Evolutionary conservation across 225 moss, liverwort and hornwort species (phyloP).

Genomic region (Pleurozium schreberi): DNA sequence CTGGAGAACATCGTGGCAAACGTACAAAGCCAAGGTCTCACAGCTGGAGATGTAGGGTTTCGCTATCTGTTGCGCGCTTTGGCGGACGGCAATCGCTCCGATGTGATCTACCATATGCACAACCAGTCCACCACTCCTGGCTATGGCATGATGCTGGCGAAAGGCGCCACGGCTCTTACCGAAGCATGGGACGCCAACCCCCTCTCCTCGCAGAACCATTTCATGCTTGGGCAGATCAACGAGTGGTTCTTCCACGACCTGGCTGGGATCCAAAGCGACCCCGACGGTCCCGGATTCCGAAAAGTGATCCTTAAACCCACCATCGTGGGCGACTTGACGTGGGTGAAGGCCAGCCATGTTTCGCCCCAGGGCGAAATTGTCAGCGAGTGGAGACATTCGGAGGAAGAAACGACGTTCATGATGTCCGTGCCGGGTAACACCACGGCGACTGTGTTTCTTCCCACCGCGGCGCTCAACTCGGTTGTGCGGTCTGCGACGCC

Average conservation of each 20-base stretch:
- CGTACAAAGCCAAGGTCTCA: constrained; percentile 20
- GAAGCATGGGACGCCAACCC: constrained; percentile 46
- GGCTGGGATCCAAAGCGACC: constrained; percentile 31
- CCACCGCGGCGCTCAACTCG: neutral
- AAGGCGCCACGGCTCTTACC: constrained; percentile 38
- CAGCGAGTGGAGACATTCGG: constrained; percentile 19
- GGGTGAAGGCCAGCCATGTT: constrained; percentile 32
- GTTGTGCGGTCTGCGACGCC: neutral
- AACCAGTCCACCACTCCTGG: constrained; percentile 27
- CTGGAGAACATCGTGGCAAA: constrained; percentile 29
- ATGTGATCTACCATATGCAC: constrained; percentile 21
- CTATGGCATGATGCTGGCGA: constrained; percentile 42
- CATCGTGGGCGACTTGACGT: constrained; percentile 29
- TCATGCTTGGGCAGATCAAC: constrained; percentile 42
- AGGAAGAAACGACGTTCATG: neutral
- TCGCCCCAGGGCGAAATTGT: constrained; percentile 8
- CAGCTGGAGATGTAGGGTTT: constrained; percentile 39
- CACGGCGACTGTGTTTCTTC: constrained; percentile 20
- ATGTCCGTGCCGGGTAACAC: constrained; percentile 2
- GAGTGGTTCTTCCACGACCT: constrained; percentile 49
- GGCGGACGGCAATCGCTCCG: constrained; percentile 43
- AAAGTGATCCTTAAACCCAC: constrained; percentile 24
- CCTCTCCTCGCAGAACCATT: constrained; percentile 33
- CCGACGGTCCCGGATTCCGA: constrained; percentile 20
- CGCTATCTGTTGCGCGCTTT: constrained; percentile 41